Evolutionary conservation across 306 rosid genomes (phyloP).

Genomic region (apple (Malus domestica)): ASM211411v1 NC_041797.1:35031001-35031500

Average conservation of each 20-base stretch:
- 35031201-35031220: neutral
- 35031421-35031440: too few species aligned
- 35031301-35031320: neutral
- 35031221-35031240: neutral
- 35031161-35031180: neutral
- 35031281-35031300: neutral
- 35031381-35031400: too few species aligned
- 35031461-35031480: too few species aligned
- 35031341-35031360: too few species aligned
- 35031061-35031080: neutral
- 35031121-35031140: fast-evolving
- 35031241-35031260: neutral
- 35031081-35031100: too few species aligned
- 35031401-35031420: too few species aligned
- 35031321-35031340: too few species aligned
- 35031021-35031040: slow-evolving; percentile 11
- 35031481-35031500: too few species aligned
- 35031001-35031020: slow-evolving; percentile 18
- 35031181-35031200: neutral
- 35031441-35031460: too few species aligned
- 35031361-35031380: too few species aligned
- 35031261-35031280: neutral
- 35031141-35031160: neutral
- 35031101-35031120: neutral
- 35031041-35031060: slow-evolving; percentile 11